These are phyloP conservation scores for Luzula sylvatica DNA, from an alignment of 176 grass and related monocot genomes.

Conservation along the genomic window DNA sequence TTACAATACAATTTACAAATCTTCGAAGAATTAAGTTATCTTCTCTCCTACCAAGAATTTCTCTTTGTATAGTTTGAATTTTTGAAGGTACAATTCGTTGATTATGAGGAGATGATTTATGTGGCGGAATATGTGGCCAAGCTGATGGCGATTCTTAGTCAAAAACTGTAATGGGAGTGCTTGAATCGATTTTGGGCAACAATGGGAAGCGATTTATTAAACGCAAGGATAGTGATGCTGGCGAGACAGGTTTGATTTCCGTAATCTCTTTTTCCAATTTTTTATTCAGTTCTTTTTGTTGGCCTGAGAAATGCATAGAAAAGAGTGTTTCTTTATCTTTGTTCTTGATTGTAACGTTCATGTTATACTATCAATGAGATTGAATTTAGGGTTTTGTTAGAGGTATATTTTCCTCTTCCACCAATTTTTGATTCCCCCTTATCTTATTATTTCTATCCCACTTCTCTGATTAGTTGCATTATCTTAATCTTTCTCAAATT, in stretches of 20 bases:
- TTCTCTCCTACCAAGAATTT: not conserved
- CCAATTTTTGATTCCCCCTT: no score
- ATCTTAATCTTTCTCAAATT: no score
- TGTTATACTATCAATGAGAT: no score
- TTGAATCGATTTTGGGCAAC: conserved; percentile 54
- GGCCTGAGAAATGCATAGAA: not conserved
- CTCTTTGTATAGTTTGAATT: no score
- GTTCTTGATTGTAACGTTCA: not conserved
- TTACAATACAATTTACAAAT: no score
- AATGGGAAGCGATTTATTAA: conserved; percentile 57
- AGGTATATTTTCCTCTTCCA: no score
- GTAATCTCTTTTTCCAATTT: conserved; percentile 5
- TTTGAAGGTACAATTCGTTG: not conserved
- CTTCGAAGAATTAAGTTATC: no score
- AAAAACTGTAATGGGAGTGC: conserved; percentile 50
- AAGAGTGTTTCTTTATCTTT: conserved; percentile 12
- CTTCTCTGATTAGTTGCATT: no score
- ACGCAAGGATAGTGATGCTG: conserved; percentile 75
- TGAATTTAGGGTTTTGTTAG: no score
- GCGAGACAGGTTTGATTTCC: conserved; percentile 43
- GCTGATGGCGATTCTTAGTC: conserved; percentile 33
- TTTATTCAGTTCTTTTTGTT: not conserved
- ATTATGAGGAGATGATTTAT: conserved; percentile 17
- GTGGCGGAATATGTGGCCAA: conserved; percentile 11
- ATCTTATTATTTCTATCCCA: no score